Conservation (phyloP, 352 stramenopile genomes). For the Plasmopara viticola region DNA sequence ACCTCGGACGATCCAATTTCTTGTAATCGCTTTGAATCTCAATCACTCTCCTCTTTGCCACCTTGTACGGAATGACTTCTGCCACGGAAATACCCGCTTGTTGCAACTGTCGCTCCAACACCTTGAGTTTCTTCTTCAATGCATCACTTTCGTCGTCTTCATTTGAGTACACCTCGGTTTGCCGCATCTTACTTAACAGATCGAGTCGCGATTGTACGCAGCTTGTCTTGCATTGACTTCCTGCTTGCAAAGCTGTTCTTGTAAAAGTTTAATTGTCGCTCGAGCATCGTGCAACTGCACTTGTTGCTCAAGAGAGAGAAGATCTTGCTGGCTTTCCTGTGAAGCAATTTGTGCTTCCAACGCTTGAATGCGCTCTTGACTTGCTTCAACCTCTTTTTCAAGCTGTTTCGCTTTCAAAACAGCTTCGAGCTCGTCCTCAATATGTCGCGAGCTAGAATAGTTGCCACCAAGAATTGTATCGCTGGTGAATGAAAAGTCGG, state of each 20-base stretch:
- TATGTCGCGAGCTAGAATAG: constrained; percentile 24
- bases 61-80: constrained; percentile 85
- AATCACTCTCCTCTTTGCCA: constrained; percentile 67
- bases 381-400: constrained; percentile 65
- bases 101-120: constrained; percentile 69
- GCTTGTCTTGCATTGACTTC: constrained; percentile 47
- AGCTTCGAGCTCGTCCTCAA: constrained; percentile 61
- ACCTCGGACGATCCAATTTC: constrained; percentile 79
- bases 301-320: constrained; percentile 56
- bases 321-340: constrained; percentile 49
- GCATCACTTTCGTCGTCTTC: constrained; percentile 43
- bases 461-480: constrained; percentile 23
- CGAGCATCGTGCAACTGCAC: constrained; percentile 48
- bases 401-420: constrained; percentile 47
- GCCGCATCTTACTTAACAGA: constrained; percentile 46
- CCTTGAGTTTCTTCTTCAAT: constrained; percentile 57
- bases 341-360: constrained; percentile 50
- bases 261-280: constrained; percentile 44
- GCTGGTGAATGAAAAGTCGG: constrained; percentile 28
- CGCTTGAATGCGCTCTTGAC: constrained; percentile 46
- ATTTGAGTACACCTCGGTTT: constrained; percentile 30
- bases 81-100: constrained; percentile 76
- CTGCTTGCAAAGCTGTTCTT: constrained; percentile 52
- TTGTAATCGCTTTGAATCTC: constrained; percentile 78
- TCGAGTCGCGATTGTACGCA: constrained; percentile 44